Percentiles rank a stretch among this genome's conserved stretches.
phyloP scores from a whole-genome alignment of 2,329 filamentous ascomycete genomes.

The Sphaceloma murrayae region DNA sequence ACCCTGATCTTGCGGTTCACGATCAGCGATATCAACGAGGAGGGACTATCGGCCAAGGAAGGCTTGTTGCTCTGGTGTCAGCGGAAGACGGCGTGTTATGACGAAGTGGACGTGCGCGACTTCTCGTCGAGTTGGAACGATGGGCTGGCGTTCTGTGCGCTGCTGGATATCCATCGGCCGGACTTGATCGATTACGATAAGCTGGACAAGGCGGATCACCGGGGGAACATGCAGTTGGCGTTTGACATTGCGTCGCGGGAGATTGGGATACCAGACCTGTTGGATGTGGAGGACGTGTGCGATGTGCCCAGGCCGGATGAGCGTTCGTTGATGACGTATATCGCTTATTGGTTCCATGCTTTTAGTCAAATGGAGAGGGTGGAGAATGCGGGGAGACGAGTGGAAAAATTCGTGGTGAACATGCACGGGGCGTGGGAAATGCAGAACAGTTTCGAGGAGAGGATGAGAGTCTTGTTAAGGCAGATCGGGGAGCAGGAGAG shows the following conservation, averaged over 20 bases:
- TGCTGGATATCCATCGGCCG: constrained; percentile 92
- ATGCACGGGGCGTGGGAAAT: constrained; percentile 99
- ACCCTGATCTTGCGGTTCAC: constrained; percentile 96
- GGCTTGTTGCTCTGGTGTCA: constrained; percentile 95
- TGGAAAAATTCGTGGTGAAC: constrained; percentile 97
- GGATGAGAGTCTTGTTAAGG: constrained; percentile 74
- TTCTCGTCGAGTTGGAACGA: constrained; percentile 97
- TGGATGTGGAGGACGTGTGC: constrained; percentile 96
- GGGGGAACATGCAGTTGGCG: constrained; percentile 93
- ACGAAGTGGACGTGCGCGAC: constrained; percentile 89
- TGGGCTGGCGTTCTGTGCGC: constrained; percentile 87
- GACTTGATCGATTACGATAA: constrained; percentile 95
- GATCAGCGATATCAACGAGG: constrained; percentile 96
- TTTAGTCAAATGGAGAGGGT: constrained; percentile 99
- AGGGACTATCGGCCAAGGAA: constrained; percentile 95
- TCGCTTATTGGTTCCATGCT: constrained; percentile 99
- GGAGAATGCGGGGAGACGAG: constrained; percentile 88
- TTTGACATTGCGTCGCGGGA: constrained; percentile 95
- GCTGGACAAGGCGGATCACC: constrained; percentile 86
- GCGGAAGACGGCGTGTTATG: constrained; percentile 95
- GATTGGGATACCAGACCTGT: constrained; percentile 89
- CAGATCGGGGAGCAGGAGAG: constrained; percentile 64
- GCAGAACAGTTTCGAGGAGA: constrained; percentile 89
- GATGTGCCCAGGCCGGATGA: constrained; percentile 95
- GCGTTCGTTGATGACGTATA: constrained; percentile 96